A percentile compares a stretch with the other conserved stretches of the same genome.
These are phyloP conservation scores for Arthrobotrys entomopaga DNA, from an alignment of 2,329 filamentous ascomycete species.

Conservation along the genomic window DNA sequence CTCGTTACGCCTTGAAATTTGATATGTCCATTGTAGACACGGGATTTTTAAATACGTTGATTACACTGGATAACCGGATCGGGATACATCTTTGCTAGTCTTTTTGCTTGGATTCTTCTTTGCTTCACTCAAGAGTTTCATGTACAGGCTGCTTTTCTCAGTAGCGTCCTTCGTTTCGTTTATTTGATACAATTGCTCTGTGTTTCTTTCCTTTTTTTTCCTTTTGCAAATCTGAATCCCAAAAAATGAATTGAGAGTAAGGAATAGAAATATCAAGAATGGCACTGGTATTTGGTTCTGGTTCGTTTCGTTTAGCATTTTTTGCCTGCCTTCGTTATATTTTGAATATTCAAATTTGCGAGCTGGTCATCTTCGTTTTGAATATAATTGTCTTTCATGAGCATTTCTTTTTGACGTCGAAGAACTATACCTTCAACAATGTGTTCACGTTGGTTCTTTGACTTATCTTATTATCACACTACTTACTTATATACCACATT, in stretches of 20 bases:
- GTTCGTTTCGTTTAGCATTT: neutral
- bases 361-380: constrained; percentile 48
- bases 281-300: constrained; percentile 31
- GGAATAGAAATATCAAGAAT: constrained; percentile 51
- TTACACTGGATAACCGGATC: constrained; percentile 55
- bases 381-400: constrained; percentile 25
- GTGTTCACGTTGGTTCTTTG: neutral
- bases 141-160: constrained; percentile 50
- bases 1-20: constrained; percentile 15
- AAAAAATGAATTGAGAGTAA: constrained; percentile 31
- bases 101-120: constrained; percentile 6
- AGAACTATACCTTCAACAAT: neutral
- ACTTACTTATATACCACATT: constrained; percentile 4
- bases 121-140: constrained; percentile 6
- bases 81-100: constrained; percentile 49
- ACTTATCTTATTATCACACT: neutral
- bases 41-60: constrained; percentile 53
- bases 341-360: constrained; percentile 41
- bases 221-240: too few relatives aligned
- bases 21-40: constrained; percentile 48
- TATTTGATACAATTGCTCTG: constrained; percentile 35
- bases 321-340: constrained; percentile 9
- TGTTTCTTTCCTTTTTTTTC: constrained; percentile 8
- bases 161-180: constrained; percentile 30
- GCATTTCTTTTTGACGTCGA: neutral